These are phyloP conservation scores for Fusarium napiforme DNA, from an alignment of 2,329 filamentous ascomycete species.

Conservation along the genomic window DNA sequence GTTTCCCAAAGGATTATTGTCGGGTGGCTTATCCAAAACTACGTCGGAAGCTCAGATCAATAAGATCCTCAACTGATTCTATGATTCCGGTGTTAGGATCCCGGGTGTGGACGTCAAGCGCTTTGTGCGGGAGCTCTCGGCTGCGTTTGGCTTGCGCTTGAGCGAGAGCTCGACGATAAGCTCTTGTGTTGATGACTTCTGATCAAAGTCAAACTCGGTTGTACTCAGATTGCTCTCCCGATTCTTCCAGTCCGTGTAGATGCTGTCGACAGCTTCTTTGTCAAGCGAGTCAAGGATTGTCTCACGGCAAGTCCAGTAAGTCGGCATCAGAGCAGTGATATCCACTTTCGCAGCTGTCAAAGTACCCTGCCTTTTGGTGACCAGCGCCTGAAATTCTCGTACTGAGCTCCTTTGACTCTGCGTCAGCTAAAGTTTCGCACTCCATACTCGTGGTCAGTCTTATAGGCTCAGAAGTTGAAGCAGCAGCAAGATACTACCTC, in stretches of 20 bases:
- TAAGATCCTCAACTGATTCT: rapidly evolving
- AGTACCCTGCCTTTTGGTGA: rapidly evolving
- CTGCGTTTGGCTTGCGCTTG: neutral
- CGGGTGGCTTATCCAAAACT: neutral
- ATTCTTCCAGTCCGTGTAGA: neutral
- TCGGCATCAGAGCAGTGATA: rapidly evolving
- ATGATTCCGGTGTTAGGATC: rapidly evolving
- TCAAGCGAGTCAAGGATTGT: rapidly evolving
- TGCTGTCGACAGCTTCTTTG: neutral
- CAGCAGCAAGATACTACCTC: neutral
- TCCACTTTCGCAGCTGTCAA: neutral
- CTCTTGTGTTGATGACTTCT: neutral
- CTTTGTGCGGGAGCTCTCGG: rapidly evolving
- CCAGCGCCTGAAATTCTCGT: too few relatives aligned
- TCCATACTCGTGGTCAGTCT: rapidly evolving
- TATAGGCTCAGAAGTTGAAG: neutral
- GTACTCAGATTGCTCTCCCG: neutral
- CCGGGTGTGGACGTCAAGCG: rapidly evolving
- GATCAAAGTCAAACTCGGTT: neutral
- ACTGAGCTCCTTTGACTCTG: too few relatives aligned
- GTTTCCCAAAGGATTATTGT: rapidly evolving
- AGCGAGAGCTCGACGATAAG: neutral
- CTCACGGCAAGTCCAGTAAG: neutral
- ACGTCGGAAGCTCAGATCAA: neutral
- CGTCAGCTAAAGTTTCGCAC: too few relatives aligned